Conservation (phyloP, 164 flowering plant species). For the Vitis rotundifolia region DNA sequence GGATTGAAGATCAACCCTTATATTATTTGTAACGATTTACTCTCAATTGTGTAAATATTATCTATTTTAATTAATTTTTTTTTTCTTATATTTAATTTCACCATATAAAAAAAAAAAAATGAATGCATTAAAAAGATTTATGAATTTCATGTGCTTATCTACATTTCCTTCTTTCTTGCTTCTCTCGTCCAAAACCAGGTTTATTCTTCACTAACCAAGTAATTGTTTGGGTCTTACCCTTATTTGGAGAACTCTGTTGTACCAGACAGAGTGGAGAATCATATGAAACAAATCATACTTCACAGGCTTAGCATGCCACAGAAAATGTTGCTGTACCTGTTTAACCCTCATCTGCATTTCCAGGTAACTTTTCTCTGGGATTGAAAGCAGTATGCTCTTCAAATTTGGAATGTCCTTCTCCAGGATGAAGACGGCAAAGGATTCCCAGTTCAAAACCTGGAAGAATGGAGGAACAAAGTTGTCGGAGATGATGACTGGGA, state of each 20-base stretch:
- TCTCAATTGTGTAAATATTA: no score
- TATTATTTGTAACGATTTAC: no score
- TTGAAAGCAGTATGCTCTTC: conserved; percentile 61
- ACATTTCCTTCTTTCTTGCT: not conserved
- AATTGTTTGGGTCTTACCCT: not conserved
- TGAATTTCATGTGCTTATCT: no score
- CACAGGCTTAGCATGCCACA: conserved; percentile 49
- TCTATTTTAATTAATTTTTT: no score
- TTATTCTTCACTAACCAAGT: conserved; percentile 1
- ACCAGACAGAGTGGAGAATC: conserved; percentile 55
- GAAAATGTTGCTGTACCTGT: conserved; percentile 52
- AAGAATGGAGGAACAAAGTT: conserved; percentile 79
- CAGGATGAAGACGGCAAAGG: conserved; percentile 63
- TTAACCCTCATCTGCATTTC: conserved; percentile 60
- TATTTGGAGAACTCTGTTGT: conserved; percentile 35
- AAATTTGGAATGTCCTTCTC: conserved; percentile 73
- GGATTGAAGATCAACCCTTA: no score
- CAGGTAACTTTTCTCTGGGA: conserved; percentile 42
- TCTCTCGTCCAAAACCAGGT: no score
- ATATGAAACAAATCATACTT: conserved; percentile 57
- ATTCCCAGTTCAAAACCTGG: conserved; percentile 69
- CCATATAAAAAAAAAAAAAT: no score
- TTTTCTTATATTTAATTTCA: no score
- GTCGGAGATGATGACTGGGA: conserved; percentile 82
- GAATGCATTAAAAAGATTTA: no score